Conservation (phyloP, 495 filamentous ascomycete species). For the Talaromyces adpressus region DNA sequence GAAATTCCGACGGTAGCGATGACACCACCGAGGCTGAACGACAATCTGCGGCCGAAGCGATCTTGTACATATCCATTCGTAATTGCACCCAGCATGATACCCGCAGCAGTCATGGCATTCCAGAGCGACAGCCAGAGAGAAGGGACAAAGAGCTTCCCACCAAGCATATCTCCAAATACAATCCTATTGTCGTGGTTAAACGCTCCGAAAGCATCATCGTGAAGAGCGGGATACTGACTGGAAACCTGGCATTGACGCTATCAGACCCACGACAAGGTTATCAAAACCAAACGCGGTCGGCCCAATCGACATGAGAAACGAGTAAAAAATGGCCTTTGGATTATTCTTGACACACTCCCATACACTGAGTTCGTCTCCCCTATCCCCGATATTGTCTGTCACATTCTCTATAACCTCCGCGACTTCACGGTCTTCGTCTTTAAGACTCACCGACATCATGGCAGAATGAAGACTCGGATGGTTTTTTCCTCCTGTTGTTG, state of each 20-base stretch:
- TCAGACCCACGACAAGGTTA: slow-evolving; percentile 18
- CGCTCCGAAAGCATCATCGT: not conserved
- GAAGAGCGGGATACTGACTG: slow-evolving; percentile 10
- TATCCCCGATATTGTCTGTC: too few relatives aligned
- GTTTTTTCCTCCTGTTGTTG: too few relatives aligned
- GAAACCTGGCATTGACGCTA: slow-evolving; percentile 21
- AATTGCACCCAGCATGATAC: slow-evolving; percentile 18
- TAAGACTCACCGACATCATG: too few relatives aligned
- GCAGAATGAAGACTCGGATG: too few relatives aligned
- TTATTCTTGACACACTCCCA: too few relatives aligned
- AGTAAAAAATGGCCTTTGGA: slow-evolving; percentile 13
- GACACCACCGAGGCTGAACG: slow-evolving; percentile 13
- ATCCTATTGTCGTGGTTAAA: slow-evolving; percentile 8
- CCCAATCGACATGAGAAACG: slow-evolving; percentile 17
- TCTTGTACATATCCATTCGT: slow-evolving; percentile 17
- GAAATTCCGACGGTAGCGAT: slow-evolving; percentile 18
- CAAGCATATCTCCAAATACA: slow-evolving; percentile 9
- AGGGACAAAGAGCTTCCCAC: slow-evolving; percentile 15
- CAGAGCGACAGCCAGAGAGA: slow-evolving; percentile 23
- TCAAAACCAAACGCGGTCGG: slow-evolving; percentile 23
- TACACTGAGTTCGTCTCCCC: too few relatives aligned
- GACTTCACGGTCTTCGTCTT: too few relatives aligned
- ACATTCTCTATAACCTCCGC: too few relatives aligned
- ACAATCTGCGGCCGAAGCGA: slow-evolving; percentile 14
- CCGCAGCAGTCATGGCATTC: slow-evolving; percentile 21